Percentiles rank a stretch among this genome's conserved stretches.
These are phyloP conservation scores for Trichoderma orchidacearum DNA, from an alignment of 495 filamentous ascomycete species.

Conservation along the genomic window DNA sequence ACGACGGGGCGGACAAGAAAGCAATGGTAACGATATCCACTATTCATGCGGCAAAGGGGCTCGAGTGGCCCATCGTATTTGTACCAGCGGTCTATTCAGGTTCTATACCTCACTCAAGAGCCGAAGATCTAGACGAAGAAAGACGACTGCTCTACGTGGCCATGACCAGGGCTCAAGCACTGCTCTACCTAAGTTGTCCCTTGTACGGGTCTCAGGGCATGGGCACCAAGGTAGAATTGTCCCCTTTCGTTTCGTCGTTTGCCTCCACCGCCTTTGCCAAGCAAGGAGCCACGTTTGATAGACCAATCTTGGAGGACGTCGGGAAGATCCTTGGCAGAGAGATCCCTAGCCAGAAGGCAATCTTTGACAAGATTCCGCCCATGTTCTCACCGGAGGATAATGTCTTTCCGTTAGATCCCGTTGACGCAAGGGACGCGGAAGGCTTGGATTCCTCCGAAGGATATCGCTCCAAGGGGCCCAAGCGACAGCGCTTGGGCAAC, in stretches of 20 bases:
- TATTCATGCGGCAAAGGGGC: conserved; percentile 90
- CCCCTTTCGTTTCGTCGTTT: conserved; percentile 23
- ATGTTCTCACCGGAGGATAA: conserved; percentile 27
- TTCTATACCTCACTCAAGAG: conserved; percentile 85
- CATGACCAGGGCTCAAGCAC: conserved; percentile 86
- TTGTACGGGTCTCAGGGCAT: conserved; percentile 19
- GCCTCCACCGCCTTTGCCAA: conserved; percentile 20
- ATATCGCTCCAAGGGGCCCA: conserved; percentile 15
- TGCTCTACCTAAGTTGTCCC: conserved; percentile 87
- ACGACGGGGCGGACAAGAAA: conserved; percentile 37
- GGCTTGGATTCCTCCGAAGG: background rate
- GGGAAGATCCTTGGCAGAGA: conserved; percentile 25
- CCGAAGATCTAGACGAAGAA: conserved; percentile 86
- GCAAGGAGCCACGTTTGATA: conserved; percentile 30
- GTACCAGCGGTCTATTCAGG: conserved; percentile 84
- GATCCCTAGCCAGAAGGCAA: conserved; percentile 21
- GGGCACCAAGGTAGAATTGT: conserved; percentile 20
- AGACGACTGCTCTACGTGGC: conserved; percentile 86
- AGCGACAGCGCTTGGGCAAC: conserved; percentile 9
- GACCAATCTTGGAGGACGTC: conserved; percentile 21
- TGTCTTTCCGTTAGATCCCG: conserved; percentile 19
- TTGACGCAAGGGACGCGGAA: conserved; percentile 14
- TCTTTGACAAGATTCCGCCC: conserved; percentile 26
- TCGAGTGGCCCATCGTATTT: conserved; percentile 97
- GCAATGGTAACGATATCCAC: conserved; percentile 84